phyloP scores from a whole-genome alignment of 2,329 filamentous ascomycete species.

The Nigrograna mackinnonii region DNA sequence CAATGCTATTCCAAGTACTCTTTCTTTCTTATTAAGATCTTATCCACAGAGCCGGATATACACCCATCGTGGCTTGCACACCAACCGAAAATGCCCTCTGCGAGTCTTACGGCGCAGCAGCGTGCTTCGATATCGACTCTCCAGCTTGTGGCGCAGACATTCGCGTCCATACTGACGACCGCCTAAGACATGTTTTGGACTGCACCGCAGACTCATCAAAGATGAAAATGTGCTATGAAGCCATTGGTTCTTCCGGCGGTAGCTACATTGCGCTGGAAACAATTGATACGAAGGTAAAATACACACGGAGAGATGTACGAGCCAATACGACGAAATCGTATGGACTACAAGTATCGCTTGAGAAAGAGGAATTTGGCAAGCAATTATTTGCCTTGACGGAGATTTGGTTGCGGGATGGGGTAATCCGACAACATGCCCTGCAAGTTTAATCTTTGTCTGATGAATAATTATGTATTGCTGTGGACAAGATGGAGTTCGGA shows the following conservation, averaged over 20 bases:
- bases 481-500: no score
- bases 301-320: slow-evolving; percentile 12
- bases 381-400: no score
- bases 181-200: slow-evolving; percentile 48
- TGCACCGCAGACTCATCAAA: slow-evolving; percentile 40
- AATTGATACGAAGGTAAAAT: not conserved
- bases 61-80: slow-evolving; percentile 51
- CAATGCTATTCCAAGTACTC: not conserved
- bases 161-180: slow-evolving; percentile 41
- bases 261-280: slow-evolving; percentile 20
- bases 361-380: no score
- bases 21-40: not conserved
- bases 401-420: no score
- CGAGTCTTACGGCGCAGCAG: slow-evolving; percentile 47
- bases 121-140: slow-evolving; percentile 50
- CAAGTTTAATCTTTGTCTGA: no score
- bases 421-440: no score
- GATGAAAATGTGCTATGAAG: slow-evolving; percentile 20
- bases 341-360: no score
- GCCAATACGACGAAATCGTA: no score
- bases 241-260: slow-evolving; percentile 21
- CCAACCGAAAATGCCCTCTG: slow-evolving; percentile 47
- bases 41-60: slow-evolving; percentile 33
- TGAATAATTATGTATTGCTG: no score
- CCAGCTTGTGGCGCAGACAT: slow-evolving; percentile 38